phyloP scores from a whole-genome alignment of 148 eudicot genomes.

The Polygonum aviculare region DNA sequence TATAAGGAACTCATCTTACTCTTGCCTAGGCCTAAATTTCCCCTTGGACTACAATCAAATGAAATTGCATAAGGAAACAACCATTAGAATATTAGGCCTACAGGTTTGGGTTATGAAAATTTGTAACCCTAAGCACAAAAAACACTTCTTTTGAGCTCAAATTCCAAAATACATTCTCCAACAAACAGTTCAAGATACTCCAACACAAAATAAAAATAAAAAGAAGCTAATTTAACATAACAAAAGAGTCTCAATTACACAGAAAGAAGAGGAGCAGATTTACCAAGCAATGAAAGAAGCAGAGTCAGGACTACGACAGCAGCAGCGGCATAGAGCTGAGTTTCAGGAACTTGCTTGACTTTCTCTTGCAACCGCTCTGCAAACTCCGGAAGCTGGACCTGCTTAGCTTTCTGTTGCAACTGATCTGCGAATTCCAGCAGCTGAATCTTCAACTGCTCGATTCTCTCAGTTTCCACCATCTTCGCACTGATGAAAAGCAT shows the following conservation, averaged over 20 bases:
- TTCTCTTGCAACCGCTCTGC: conserved; percentile 9
- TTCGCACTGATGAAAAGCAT: not conserved
- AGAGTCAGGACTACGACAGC: conserved; percentile 3
- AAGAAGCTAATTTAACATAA: not conserved
- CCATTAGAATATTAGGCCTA: not conserved
- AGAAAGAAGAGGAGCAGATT: not conserved
- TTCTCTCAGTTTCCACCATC: not conserved
- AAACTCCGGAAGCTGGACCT: not conserved
- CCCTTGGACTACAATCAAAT: not conserved
- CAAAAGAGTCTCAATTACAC: not conserved
- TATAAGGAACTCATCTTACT: not conserved
- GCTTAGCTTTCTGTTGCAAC: conserved; percentile 6
- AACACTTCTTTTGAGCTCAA: not conserved
- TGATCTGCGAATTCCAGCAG: conserved; percentile 4
- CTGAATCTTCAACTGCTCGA: conserved; percentile 10
- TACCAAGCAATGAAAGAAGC: conserved; percentile 9
- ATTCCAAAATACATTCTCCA: not conserved
- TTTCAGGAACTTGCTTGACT: conserved; percentile 10
- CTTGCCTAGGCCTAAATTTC: not conserved
- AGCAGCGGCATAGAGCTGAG: conserved; percentile 13
- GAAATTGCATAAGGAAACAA: not conserved
- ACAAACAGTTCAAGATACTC: not conserved
- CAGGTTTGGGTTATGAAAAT: not conserved
- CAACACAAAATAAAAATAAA: not conserved
- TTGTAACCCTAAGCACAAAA: not conserved